Conservation (phyloP, 768 basidiomycete genomes). For the Termitomyces bulborhizus region DNA sequence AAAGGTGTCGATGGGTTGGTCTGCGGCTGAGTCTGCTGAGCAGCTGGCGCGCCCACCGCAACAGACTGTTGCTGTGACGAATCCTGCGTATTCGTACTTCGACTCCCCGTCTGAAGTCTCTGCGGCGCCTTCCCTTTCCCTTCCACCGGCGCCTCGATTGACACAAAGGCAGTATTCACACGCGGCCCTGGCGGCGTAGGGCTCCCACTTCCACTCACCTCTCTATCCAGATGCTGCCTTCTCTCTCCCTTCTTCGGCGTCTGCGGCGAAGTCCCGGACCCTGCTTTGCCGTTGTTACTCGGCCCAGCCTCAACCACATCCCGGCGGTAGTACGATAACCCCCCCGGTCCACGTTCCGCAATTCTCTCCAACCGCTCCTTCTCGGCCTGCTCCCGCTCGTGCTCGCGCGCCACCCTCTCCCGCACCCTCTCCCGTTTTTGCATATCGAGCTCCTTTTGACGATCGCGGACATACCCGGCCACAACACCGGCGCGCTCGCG, state of each 20-base stretch:
- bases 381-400: constrained; percentile 25
- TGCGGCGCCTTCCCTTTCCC: constrained; percentile 3
- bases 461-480: constrained; percentile 41
- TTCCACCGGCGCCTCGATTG: constrained; percentile 13
- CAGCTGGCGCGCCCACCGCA: background rate
- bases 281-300: background rate
- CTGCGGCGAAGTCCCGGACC: constrained; percentile 6
- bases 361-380: constrained; percentile 22
- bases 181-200: constrained; percentile 5
- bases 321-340: constrained; percentile 17
- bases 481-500: constrained; percentile 52
- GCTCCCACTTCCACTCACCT: constrained; percentile 7
- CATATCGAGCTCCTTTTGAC: constrained; percentile 30
- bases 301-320: constrained; percentile 9
- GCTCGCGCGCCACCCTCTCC: constrained; percentile 21
- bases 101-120: background rate
- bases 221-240: constrained; percentile 3
- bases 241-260: constrained; percentile 13
- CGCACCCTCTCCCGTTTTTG: constrained; percentile 26
- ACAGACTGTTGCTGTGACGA: constrained; percentile 10
- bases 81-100: background rate
- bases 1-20: constrained; percentile 47
- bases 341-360: constrained; percentile 12
- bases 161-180: background rate
- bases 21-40: constrained; percentile 10